Evolutionary conservation across 139 green algal genomes (phyloP).

Genomic region (Coelastrella sp.): DNA sequence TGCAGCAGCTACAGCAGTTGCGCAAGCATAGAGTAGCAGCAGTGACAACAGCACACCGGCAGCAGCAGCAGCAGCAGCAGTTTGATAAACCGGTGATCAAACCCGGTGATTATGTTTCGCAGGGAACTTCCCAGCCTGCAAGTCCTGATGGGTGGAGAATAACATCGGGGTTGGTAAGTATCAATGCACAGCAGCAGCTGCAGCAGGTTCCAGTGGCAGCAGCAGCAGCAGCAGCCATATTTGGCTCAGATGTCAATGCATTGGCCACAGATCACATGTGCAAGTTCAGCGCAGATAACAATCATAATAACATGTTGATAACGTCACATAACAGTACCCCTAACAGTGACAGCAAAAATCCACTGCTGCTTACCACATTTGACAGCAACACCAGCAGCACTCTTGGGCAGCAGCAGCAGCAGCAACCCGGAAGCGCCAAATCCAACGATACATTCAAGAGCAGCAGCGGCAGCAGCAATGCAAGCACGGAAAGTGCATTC

Average conservation of each 20-base stretch:
- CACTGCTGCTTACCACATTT: slow-evolving; percentile 60
- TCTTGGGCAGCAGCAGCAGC: background rate
- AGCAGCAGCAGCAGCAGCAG: background rate
- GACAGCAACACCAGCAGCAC: background rate
- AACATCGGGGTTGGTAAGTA: background rate
- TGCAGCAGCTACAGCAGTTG: background rate
- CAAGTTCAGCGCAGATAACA: background rate
- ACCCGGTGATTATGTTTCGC: background rate
- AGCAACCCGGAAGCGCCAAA: background rate
- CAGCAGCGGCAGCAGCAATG: background rate
- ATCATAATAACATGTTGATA: slow-evolving; percentile 55
- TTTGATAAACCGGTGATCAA: background rate
- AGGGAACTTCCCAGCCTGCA: too few relatives aligned
- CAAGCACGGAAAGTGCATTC: background rate
- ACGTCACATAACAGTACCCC: slow-evolving; percentile 66
- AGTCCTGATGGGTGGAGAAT: background rate
- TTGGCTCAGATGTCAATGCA: background rate
- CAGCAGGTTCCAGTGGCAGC: background rate
- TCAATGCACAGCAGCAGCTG: background rate
- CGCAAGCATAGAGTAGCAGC: background rate
- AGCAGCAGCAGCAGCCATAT: background rate
- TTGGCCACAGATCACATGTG: background rate
- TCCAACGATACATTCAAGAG: background rate
- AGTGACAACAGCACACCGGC: background rate
- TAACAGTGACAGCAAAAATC: slow-evolving; percentile 69